These are phyloP conservation scores for Ascomycota sp. DNA, from an alignment of 2,329 filamentous ascomycete genomes.

Conservation along the genomic window DNA sequence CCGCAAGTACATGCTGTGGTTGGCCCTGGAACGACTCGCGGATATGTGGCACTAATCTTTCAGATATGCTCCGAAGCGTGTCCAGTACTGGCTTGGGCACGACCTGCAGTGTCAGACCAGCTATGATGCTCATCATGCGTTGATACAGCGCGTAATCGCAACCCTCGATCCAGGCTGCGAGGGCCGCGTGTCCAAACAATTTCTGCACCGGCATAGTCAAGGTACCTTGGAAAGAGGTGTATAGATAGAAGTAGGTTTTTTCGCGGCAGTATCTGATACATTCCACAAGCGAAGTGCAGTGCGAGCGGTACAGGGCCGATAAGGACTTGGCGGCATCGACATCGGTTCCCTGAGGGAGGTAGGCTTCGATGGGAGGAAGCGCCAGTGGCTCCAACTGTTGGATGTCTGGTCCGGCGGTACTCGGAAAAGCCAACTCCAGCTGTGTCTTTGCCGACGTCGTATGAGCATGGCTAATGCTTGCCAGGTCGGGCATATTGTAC, in stretches of 20 bases:
- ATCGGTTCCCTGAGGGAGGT: slow-evolving; percentile 66
- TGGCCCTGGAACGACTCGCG: slow-evolving; percentile 69
- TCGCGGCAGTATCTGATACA: slow-evolving; percentile 92
- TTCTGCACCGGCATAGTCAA: slow-evolving; percentile 94
- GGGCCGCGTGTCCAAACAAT: slow-evolving; percentile 57
- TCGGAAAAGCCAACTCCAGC: slow-evolving; percentile 39
- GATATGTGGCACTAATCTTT: slow-evolving; percentile 62
- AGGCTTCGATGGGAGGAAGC: slow-evolving; percentile 71
- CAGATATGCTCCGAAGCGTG: slow-evolving; percentile 71
- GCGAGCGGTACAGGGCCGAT: slow-evolving; percentile 73
- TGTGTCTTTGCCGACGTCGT: slow-evolving; percentile 35
- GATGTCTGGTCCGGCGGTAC: slow-evolving; percentile 28
- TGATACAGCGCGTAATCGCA: slow-evolving; percentile 94
- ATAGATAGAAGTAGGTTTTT: slow-evolving; percentile 88
- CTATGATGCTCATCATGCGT: slow-evolving; percentile 85
- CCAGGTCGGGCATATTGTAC: slow-evolving; percentile 37
- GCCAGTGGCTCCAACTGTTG: slow-evolving; percentile 48
- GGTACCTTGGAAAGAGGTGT: slow-evolving; percentile 87
- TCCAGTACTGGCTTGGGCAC: slow-evolving; percentile 75
- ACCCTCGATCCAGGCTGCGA: slow-evolving; percentile 86
- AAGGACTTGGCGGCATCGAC: slow-evolving; percentile 71
- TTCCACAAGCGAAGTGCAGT: slow-evolving; percentile 88
- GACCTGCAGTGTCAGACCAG: slow-evolving; percentile 74
- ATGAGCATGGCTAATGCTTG: slow-evolving; percentile 36
- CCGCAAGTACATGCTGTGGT: slow-evolving; percentile 65